Conservation (phyloP, 345 rosid species). For the Erysimum cheiranthoides region DNA sequence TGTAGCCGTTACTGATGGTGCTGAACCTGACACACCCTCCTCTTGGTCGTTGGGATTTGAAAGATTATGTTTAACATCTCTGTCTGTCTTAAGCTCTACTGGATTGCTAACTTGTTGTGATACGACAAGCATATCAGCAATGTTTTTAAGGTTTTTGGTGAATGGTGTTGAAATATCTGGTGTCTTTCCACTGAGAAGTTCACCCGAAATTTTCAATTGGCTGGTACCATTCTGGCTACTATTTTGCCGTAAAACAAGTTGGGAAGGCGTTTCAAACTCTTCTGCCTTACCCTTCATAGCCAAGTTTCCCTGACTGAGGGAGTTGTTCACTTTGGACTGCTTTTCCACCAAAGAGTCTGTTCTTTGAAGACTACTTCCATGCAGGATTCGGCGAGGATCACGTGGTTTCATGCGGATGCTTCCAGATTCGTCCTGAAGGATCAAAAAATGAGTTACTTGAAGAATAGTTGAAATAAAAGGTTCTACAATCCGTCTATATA, state of each 20-base stretch:
- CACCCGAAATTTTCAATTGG: constrained; percentile 28
- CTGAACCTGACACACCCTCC: constrained; percentile 44
- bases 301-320: constrained; percentile 41
- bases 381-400: constrained; percentile 92
- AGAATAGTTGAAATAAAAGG: not conserved
- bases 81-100: constrained; percentile 52
- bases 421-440: constrained; percentile 67
- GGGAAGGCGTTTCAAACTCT: constrained; percentile 48
- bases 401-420: constrained; percentile 95
- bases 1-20: constrained; percentile 48
- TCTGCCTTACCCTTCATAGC: constrained; percentile 53
- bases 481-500: constrained; percentile 4
- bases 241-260: constrained; percentile 42
- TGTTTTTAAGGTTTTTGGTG: constrained; percentile 70
- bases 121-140: constrained; percentile 62
- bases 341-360: constrained; percentile 56
- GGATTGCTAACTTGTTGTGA: constrained; percentile 57
- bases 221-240: constrained; percentile 34
- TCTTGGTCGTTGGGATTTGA: constrained; percentile 49
- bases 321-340: constrained; percentile 55
- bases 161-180: constrained; percentile 71
- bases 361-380: constrained; percentile 64
- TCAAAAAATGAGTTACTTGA: constrained; percentile 27
- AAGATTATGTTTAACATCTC: constrained; percentile 47
- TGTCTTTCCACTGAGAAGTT: constrained; percentile 35